Evolutionary conservation across 331 rosid genomes (phyloP).

Genomic region (Erythrophleum ivorense): DNA sequence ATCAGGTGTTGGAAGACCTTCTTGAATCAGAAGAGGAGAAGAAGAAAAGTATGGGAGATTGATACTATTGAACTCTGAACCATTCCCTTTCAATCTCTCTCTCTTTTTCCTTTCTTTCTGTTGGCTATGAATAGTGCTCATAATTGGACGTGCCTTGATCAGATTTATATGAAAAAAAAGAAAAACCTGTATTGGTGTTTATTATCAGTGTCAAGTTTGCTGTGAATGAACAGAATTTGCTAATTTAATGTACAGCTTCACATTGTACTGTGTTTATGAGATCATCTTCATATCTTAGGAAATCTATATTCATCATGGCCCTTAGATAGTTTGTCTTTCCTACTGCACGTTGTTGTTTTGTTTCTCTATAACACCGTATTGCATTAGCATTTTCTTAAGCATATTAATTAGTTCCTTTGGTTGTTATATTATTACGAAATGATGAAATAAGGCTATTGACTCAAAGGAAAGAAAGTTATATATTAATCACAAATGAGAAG

Average conservation of each 20-base stretch:
- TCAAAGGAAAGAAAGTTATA: not conserved
- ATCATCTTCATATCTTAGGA: not conserved
- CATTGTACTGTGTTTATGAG: not conserved
- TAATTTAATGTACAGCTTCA: not conserved
- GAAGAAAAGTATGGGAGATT: constrained; percentile 39
- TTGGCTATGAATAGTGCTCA: not conserved
- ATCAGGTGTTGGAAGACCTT: constrained; percentile 79
- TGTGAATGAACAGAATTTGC: not conserved
- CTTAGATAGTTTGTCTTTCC: not conserved
- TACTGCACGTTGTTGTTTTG: not conserved
- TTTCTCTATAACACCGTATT: not conserved
- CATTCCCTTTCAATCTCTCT: not conserved
- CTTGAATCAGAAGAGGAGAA: constrained; percentile 63
- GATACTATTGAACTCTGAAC: not conserved
- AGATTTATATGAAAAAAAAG: not conserved
- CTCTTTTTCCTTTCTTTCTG: not conserved
- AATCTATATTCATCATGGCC: not conserved
- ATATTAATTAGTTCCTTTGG: not conserved
- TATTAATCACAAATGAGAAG: no score
- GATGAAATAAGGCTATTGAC: not conserved
- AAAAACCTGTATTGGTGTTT: not conserved
- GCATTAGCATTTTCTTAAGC: not conserved
- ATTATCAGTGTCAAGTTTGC: not conserved
- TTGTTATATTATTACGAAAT: not conserved
- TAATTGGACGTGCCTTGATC: constrained; percentile 1